Base-by-base conservation (phyloP, 2,329 filamentous ascomycete genomes). In the Dothideomycetes sp. region DNA sequence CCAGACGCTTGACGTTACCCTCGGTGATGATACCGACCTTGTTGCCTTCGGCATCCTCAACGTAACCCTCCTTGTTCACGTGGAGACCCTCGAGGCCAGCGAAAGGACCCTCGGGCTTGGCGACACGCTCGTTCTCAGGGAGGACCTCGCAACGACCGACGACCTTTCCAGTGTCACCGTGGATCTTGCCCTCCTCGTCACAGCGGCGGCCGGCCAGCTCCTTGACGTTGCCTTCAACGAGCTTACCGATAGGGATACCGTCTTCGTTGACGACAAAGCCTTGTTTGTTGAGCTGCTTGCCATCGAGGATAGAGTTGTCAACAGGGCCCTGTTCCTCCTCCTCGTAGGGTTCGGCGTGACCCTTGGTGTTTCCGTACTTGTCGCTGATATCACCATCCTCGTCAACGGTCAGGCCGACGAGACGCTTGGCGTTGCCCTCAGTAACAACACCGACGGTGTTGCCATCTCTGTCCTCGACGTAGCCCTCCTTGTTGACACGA, bases 41-140 rank as follows among this genome's bases (percentile, higher is more conserved):
- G 47, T 83, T 77, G 24, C 82, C 84, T 71, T 94, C 71, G 72
- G 80, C 59, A 76, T 94, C 72, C 69, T 94, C 71, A 28, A 84
- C 68, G 45, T 76, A 80, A 38, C 80, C 80, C 28, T 82, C 79
- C 60, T 81, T 82, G 58, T 70, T 70, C 22, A 84, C 76, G 5
- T 73, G 78, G 46, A 78, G 74, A 35, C 76, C 77, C 29, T 71
- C 64, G 16, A 81, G 72, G 51, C 81, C 79, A 11, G 78, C 72
- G 54, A 85, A 85, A 11, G 78, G 77, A 1, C 80, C 80, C 47
- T 84, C 80, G 15, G 69, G 61, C 48, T 68, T 69, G 45, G 62
- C 64, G 46, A 75, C 71, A 32, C 69, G 69, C 56, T 77, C 70
- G 41, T 70, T 66, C 38, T 73, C 65, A 7, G 73, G 73, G 28